phyloP scores from a whole-genome alignment of 192 early-diverging fungal species.

The Coemansia sp. region DNA sequence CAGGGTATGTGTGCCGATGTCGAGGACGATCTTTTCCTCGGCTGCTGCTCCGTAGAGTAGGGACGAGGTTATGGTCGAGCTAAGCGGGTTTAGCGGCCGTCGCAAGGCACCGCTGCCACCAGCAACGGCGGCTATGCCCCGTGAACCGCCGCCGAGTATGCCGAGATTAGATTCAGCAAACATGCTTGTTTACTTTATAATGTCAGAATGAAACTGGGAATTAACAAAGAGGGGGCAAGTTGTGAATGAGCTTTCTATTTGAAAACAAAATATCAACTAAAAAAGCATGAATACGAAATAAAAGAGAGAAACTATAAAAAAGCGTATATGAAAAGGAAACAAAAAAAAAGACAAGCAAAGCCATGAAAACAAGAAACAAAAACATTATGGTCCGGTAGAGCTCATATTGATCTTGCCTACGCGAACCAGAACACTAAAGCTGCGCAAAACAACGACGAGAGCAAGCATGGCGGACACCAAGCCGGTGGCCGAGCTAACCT shows the following conservation, averaged over 20 bases:
- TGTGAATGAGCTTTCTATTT: not conserved
- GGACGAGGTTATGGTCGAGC: not conserved
- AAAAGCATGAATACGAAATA: not conserved
- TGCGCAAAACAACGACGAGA: conserved; percentile 33
- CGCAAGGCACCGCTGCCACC: not conserved
- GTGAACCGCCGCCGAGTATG: not conserved
- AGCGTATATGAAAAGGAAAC: not conserved
- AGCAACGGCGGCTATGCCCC: not conserved
- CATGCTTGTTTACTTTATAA: not conserved
- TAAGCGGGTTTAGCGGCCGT: not conserved
- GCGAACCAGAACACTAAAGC: conserved; percentile 38
- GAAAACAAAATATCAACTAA: not conserved
- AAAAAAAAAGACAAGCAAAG: conserved; percentile 3
- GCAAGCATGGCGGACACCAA: conserved; percentile 47
- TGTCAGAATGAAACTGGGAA: not conserved
- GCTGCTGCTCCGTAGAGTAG: conserved; percentile 34
- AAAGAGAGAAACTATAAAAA: not conserved
- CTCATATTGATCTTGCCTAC: conserved; percentile 28
- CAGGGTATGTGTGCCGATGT: conserved; percentile 77
- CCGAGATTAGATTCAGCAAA: conserved; percentile 2
- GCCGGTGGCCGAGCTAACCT: conserved; percentile 28
- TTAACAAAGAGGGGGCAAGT: not conserved
- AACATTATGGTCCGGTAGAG: not conserved
- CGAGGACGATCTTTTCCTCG: conserved; percentile 85
- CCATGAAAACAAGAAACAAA: not conserved